These are phyloP conservation scores for Circinella minor DNA, from an alignment of 371 early-diverging fungal genomes.

Conservation along the genomic window DNA sequence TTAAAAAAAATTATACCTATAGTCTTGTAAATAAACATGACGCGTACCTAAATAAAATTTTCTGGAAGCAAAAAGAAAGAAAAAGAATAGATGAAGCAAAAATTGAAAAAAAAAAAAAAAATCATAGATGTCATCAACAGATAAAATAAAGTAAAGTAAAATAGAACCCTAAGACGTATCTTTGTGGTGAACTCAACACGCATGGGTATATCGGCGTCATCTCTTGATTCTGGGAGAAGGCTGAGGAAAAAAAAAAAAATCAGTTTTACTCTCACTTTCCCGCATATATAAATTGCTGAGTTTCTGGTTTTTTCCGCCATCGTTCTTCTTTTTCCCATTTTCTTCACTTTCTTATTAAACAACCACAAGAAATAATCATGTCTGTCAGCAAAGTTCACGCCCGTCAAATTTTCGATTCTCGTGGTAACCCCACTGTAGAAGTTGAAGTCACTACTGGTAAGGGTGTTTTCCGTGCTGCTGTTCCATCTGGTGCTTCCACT, in stretches of 20 bases:
- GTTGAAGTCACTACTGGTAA: constrained; percentile 93
- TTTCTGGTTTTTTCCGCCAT: constrained; percentile 2
- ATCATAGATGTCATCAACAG: neutral
- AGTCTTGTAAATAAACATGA: too few relatives aligned
- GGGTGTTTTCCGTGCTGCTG: constrained; percentile 94
- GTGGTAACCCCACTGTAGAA: constrained; percentile 99
- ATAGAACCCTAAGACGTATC: neutral
- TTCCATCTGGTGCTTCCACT: constrained; percentile 99
- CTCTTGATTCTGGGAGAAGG: neutral
- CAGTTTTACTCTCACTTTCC: too few relatives aligned
- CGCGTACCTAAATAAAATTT: too few relatives aligned
- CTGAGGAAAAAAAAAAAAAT: too few relatives aligned
- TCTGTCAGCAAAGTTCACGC: constrained; percentile 86
- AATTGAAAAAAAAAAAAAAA: neutral
- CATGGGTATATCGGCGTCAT: constrained; percentile 8
- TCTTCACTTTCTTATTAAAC: neutral
- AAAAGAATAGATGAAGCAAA: too few relatives aligned
- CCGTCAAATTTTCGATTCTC: constrained; percentile 98
- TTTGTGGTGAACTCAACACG: neutral
- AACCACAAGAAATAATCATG: constrained; percentile 18
- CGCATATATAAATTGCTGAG: constrained; percentile 4
- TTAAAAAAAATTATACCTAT: too few relatives aligned
- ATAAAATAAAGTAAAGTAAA: neutral
- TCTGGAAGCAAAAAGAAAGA: too few relatives aligned
- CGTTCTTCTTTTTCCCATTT: constrained; percentile 2